phyloP scores from a whole-genome alignment of 2,329 filamentous ascomycete genomes.

The Fusarium sp. region DNA sequence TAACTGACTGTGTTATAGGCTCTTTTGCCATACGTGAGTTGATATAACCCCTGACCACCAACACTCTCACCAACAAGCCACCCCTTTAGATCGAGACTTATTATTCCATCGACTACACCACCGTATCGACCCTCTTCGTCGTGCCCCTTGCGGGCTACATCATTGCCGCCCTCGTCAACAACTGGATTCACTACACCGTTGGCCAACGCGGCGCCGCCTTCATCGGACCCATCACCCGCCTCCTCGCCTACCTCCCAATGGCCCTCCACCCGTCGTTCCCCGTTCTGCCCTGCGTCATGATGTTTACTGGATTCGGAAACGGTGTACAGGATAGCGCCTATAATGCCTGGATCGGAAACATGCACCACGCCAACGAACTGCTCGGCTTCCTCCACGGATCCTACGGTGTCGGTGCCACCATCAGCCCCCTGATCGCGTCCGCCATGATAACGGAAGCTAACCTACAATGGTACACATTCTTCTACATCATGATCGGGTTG shows the following conservation, averaged over 20 bases:
- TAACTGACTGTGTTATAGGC: constrained; percentile 51
- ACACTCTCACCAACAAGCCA: background rate
- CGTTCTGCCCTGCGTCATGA: constrained; percentile 72
- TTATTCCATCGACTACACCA: constrained; percentile 70
- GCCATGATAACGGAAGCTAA: constrained; percentile 74
- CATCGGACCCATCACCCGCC: constrained; percentile 70
- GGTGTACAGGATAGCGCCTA: constrained; percentile 73
- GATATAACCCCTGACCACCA: background rate
- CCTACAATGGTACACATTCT: constrained; percentile 78
- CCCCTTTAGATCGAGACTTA: constrained; percentile 54
- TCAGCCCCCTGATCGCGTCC: constrained; percentile 78
- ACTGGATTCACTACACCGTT: constrained; percentile 70
- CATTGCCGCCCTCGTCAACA: constrained; percentile 72
- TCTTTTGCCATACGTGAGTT: constrained; percentile 60
- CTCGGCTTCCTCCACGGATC: constrained; percentile 79
- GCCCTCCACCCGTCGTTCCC: constrained; percentile 77
- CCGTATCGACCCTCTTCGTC: constrained; percentile 75
- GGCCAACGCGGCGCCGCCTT: constrained; percentile 80
- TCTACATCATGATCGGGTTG: constrained; percentile 77
- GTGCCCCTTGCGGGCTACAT: constrained; percentile 75
- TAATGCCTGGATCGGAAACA: constrained; percentile 75
- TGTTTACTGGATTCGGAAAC: constrained; percentile 77
- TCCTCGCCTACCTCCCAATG: constrained; percentile 74
- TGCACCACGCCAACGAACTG: constrained; percentile 79
- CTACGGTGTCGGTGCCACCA: constrained; percentile 78